Evolutionary conservation across 257 asterid genomes (phyloP).

Genomic region (Salvia miltiorrhiza): DNA sequence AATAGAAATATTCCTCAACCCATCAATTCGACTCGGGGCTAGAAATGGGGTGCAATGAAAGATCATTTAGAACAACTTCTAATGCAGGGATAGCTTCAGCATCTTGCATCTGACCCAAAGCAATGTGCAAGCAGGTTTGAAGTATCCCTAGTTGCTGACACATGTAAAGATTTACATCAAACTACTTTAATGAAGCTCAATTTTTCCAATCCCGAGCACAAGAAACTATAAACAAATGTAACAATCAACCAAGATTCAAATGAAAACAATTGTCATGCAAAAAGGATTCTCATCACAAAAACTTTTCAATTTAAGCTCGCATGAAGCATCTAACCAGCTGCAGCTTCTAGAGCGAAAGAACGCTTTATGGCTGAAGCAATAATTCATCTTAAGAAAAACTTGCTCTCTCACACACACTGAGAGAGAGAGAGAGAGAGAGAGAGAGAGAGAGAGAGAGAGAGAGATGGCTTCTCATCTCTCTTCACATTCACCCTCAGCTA

Average conservation of each 20-base stretch:
- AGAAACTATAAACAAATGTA: not conserved
- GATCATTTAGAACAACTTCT: slow-evolving; percentile 68
- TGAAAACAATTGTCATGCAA: not conserved
- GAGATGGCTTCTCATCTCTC: slow-evolving; percentile 70
- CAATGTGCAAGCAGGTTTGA: slow-evolving; percentile 96
- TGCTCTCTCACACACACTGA: not conserved
- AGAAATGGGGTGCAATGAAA: slow-evolving; percentile 91
- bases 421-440: too few species aligned
- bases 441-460: not conserved
- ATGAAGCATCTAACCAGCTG: not conserved
- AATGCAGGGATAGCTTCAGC: slow-evolving; percentile 78
- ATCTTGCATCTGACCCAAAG: slow-evolving; percentile 99
- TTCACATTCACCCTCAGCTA: slow-evolving; percentile 42
- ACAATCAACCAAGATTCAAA: not conserved
- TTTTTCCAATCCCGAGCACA: not conserved
- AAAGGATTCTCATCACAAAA: not conserved
- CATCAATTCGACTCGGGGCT: slow-evolving; percentile 86
- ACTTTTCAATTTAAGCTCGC: not conserved
- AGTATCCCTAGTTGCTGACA: slow-evolving; percentile 71
- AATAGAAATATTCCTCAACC: slow-evolving; percentile 41
- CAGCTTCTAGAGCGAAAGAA: not conserved
- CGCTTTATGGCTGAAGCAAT: too few species aligned
- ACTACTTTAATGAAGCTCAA: not conserved
- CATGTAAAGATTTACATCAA: slow-evolving; percentile 8
- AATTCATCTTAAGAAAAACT: too few species aligned